Percentiles rank a stretch among this genome's conserved stretches.
Conservation (phyloP, 2,329 filamentous ascomycete genomes). For the Cercospora zeae-maydis region DNA sequence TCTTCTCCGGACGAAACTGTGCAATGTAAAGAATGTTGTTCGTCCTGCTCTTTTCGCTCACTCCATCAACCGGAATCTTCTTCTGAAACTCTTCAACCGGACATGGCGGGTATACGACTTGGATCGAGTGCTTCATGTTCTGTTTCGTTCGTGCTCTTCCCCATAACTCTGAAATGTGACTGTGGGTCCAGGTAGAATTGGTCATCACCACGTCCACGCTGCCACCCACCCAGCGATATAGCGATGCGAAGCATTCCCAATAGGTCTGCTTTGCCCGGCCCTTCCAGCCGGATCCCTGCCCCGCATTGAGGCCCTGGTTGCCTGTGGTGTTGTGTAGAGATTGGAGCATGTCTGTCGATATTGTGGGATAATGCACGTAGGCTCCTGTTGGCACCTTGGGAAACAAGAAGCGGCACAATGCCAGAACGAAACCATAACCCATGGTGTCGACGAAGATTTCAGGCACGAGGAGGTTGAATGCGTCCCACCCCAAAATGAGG, state of each 20-base stretch:
- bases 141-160: slow-evolving; percentile 49
- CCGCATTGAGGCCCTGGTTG: slow-evolving; percentile 72
- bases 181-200: slow-evolving; percentile 91
- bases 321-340: slow-evolving; percentile 52
- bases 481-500: slow-evolving; percentile 81
- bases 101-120: slow-evolving; percentile 85
- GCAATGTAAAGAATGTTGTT: slow-evolving; percentile 85
- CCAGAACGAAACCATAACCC: slow-evolving; percentile 91
- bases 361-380: slow-evolving; percentile 97
- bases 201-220: slow-evolving; percentile 94
- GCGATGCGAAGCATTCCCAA: slow-evolving; percentile 77
- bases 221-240: slow-evolving; percentile 80
- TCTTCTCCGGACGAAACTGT: slow-evolving; percentile 96
- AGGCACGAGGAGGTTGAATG: slow-evolving; percentile 84
- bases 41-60: slow-evolving; percentile 66
- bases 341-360: slow-evolving; percentile 94
- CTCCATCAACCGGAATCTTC: slow-evolving; percentile 66
- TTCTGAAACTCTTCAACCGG: slow-evolving; percentile 80
- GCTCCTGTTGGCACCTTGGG: slow-evolving; percentile 76
- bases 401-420: slow-evolving; percentile 78
- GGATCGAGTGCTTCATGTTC: slow-evolving; percentile 56
- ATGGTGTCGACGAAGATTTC: slow-evolving; percentile 97
- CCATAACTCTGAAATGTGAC: slow-evolving; percentile 79
- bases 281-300: slow-evolving; percentile 67
- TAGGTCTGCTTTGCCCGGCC: slow-evolving; percentile 74